Percentiles rank a stretch among this genome's conserved stretches.
These are phyloP conservation scores for Hemisphaericaspora nanyangensis DNA, from an alignment of 805 yeast species.

Conservation along the genomic window DNA sequence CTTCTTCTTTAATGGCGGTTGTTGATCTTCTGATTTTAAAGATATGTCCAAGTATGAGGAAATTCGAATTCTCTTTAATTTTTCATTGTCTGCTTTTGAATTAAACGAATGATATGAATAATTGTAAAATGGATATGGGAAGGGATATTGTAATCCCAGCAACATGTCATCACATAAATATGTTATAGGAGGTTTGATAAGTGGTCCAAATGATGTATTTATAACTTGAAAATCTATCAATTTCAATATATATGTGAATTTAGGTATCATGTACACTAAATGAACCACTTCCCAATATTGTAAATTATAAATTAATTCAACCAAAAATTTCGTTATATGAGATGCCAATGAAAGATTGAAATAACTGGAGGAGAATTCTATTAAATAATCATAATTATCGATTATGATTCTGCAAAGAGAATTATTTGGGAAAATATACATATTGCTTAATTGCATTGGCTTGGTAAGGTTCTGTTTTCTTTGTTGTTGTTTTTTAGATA, in stretches of 20 bases:
- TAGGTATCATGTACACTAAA: conserved; percentile 28
- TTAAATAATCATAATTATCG: conserved; percentile 33
- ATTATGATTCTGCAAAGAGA: conserved; percentile 32
- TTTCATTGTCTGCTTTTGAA: conserved; percentile 21
- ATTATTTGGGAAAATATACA: conserved; percentile 28
- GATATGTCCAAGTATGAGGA: conserved; percentile 36
- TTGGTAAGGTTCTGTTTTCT: conserved; percentile 1
- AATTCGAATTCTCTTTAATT: conserved; percentile 24
- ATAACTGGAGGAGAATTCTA: conserved; percentile 30
- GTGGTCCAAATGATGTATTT: conserved; percentile 33
- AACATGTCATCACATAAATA: conserved; percentile 31
- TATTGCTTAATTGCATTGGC: background rate
- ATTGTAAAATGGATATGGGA: conserved; percentile 44
- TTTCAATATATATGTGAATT: conserved; percentile 30
- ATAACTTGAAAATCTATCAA: conserved; percentile 32
- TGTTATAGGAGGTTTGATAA: conserved; percentile 39
- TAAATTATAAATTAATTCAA: conserved; percentile 33
- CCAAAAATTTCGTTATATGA: conserved; percentile 36
- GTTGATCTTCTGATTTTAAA: conserved; percentile 13
- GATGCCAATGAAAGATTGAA: conserved; percentile 36
- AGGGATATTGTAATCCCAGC: conserved; percentile 41
- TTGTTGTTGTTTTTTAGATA: background rate
- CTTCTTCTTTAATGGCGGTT: conserved; percentile 3
- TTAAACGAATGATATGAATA: conserved; percentile 39
- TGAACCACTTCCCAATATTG: conserved; percentile 46